Conservation (phyloP, 1,284 basidiomycete genomes). For the Heterobasidion occidentale region DNA sequence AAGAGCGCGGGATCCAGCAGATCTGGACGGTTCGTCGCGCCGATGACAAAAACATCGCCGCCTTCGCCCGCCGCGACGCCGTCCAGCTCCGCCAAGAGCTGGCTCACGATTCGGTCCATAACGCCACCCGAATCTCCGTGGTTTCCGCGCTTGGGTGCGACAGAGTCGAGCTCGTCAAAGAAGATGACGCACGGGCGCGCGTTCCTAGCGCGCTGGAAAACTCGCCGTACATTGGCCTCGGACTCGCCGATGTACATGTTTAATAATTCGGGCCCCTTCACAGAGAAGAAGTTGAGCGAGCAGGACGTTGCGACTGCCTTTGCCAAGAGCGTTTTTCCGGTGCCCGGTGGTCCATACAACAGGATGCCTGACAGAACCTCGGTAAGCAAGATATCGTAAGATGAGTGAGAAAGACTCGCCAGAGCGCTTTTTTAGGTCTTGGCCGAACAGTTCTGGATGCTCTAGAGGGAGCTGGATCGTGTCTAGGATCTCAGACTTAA, state of each 20-base stretch:
- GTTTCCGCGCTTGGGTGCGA: conserved; percentile 93
- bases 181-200: conserved; percentile 92
- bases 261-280: conserved; percentile 93
- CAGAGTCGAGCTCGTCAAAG: conserved; percentile 96
- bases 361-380: conserved; percentile 57
- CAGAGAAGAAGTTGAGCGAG: conserved; percentile 90
- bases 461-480: conserved; percentile 95
- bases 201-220: conserved; percentile 89
- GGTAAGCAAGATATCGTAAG: conserved; percentile 1
- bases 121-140: conserved; percentile 95
- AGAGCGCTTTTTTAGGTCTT: conserved; percentile 93
- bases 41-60: conserved; percentile 89
- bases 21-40: conserved; percentile 96
- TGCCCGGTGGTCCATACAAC: conserved; percentile 91
- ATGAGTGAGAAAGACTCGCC: conserved; percentile 37
- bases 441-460: conserved; percentile 88
- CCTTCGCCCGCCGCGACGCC: conserved; percentile 69
- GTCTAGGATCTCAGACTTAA: conserved; percentile 93
- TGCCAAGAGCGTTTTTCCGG: conserved; percentile 92
- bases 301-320: conserved; percentile 93
- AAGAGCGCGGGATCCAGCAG: conserved; percentile 89
- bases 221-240: conserved; percentile 88
- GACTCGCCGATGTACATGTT: conserved; percentile 99
- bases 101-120: conserved; percentile 96
- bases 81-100: conserved; percentile 92